Conservation (phyloP, 176 grass and related monocot genomes). For the Aegilops speltoides region DNA sequence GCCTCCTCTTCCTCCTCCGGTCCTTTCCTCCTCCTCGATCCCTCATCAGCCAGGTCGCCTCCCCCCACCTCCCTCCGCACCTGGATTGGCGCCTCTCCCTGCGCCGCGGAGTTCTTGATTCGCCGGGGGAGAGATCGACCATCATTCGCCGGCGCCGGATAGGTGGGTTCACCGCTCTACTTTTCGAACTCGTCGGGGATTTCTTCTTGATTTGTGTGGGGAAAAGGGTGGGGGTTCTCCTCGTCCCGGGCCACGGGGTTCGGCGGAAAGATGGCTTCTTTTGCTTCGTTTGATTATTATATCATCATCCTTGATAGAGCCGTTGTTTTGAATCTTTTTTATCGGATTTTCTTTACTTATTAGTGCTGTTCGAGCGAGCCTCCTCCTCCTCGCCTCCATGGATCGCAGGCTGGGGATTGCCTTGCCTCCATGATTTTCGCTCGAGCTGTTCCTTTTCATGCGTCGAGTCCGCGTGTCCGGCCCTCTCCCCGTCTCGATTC, state of each 20-base stretch:
- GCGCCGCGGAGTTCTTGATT: conserved; percentile 20
- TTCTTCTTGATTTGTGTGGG: neutral
- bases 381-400: neutral
- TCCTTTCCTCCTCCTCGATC: conserved; percentile 32
- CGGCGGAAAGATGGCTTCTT: neutral
- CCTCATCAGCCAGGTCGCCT: neutral
- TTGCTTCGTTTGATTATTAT: neutral
- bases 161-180: neutral
- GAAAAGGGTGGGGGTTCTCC: neutral
- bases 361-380: neutral
- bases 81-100: conserved; percentile 7
- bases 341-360: neutral
- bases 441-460: neutral
- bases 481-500: neutral
- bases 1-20: neutral
- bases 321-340: neutral
- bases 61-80: neutral
- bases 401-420: neutral
- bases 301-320: too few relatives aligned
- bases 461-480: neutral
- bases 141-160: neutral
- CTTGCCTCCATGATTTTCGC: neutral
- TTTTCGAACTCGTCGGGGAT: neutral
- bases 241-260: neutral
- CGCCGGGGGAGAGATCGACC: conserved; percentile 2